Evolutionary conservation across 345 rosid genomes (phyloP).

Genomic region (Excoecaria cochinchinensis): DNA sequence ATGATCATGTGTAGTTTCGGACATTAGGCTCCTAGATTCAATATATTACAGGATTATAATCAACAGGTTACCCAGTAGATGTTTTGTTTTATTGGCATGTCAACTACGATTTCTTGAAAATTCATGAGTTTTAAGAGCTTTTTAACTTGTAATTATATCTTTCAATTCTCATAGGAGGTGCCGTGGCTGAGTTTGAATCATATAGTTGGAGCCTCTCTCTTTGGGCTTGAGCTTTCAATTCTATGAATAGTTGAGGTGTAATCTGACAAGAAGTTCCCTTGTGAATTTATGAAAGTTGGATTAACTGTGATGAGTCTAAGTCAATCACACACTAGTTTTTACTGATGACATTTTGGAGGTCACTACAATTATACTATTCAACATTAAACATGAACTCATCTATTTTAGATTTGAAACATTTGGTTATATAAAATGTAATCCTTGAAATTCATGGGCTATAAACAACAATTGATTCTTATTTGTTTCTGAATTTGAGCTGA

Average conservation of each 20-base stretch:
- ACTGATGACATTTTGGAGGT: neutral
- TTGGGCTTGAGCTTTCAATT: neutral
- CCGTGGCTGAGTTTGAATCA: neutral
- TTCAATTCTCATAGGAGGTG: neutral
- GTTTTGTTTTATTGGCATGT: neutral
- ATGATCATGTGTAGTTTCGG: neutral
- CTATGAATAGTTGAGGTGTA: neutral
- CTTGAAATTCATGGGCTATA: neutral
- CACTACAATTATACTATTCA: neutral
- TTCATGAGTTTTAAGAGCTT: neutral
- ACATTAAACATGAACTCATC: neutral
- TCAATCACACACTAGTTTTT: neutral
- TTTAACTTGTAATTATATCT: neutral
- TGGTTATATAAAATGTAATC: neutral
- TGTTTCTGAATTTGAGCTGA: neutral
- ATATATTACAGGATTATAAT: neutral
- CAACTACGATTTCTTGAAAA: neutral
- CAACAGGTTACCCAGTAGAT: neutral
- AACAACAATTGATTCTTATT: neutral
- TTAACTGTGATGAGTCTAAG: neutral
- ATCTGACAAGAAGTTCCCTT: neutral
- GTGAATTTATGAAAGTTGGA: neutral
- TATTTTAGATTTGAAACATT: neutral
- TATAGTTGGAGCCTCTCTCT: neutral
- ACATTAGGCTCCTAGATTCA: neutral